Base-by-base conservation (phyloP, 2,329 filamentous ascomycete genomes). In the Cladosporium sp. region DNA sequence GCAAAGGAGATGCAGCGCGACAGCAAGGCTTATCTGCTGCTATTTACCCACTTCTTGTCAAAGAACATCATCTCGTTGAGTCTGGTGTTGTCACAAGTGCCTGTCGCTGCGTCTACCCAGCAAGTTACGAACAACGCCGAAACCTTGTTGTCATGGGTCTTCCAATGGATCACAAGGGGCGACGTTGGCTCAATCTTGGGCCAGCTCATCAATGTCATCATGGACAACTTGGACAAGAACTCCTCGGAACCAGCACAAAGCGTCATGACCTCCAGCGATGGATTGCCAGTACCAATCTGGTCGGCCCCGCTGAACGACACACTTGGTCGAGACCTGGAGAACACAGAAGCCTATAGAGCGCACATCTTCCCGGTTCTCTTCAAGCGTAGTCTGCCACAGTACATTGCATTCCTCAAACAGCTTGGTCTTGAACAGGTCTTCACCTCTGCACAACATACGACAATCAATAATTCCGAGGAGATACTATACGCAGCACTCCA, bases 21-120 rank as follows among this genome's bases (percentile, higher is more conserved):
- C 61, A 87, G 88, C 49, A 92, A 92, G 74, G 90, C 90, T 41
- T 86, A 88, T 7, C 84, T 92, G 68, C 88, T 89, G 72, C 85
- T 85, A 18, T 79, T 92, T 44, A 87, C 90, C 58, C 84, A 88
- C 71, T 85, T 92, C 65, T 74, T 92, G 3, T 79, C 82, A 58
- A 92, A 90, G 74, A 79, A 81, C 2, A 80, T 88, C 14, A 77
- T 90, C 30, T 80, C 74, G 1, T 69, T 80, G 21, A 51, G 57
- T 36, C 14, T 58, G 36, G 28, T 60, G 21, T 28, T 66, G 15
- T 28, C 38, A 24, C 63, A 59, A n/a, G 55, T 59, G 8, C n/a
- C 21, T 24, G 26, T 18, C 18, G 26, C 30, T 52, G 51, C 30
- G 14, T 11, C 12, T 8, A 14, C 26, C 21, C 36, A n/a, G 12